phyloP scores from a whole-genome alignment of 148 eudicot genomes.

The Pouteria glomerata region DNA sequence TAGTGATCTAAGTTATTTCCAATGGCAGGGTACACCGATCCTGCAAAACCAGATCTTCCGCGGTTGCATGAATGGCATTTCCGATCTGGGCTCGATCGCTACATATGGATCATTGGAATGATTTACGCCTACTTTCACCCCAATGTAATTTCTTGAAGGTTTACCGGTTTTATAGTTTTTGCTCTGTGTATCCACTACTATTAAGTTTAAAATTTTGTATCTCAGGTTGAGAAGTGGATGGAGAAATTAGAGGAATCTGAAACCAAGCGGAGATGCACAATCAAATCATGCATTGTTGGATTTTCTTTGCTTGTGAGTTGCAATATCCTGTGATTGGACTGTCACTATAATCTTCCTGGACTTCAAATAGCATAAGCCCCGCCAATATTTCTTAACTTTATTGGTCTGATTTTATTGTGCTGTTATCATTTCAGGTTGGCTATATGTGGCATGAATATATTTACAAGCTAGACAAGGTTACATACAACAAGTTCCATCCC shows the following conservation, averaged over 20 bases:
- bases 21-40: conserved; percentile 76
- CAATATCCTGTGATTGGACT: conserved; percentile 9
- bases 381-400: background rate
- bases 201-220: conserved; percentile 6
- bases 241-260: conserved; percentile 92
- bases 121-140: conserved; percentile 93
- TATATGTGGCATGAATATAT: conserved; percentile 90
- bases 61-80: conserved; percentile 94
- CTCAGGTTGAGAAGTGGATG: conserved; percentile 88
- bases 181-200: background rate
- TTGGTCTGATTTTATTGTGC: conserved; percentile 4
- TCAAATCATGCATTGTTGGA: conserved; percentile 66
- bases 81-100: conserved; percentile 98
- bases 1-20: background rate
- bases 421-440: conserved; percentile 60
- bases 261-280: conserved; percentile 56
- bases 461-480: conserved; percentile 85
- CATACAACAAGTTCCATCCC: conserved; percentile 93
- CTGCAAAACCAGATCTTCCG: conserved; percentile 92
- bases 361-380: background rate
- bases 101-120: conserved; percentile 97
- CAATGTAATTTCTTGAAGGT: conserved; percentile 42
- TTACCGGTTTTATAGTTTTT: background rate
- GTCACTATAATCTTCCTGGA: background rate
- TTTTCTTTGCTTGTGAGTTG: conserved; percentile 56